Percentiles rank a stretch among this genome's conserved stretches.
These are phyloP conservation scores for Citeromyces siamensis DNA, from an alignment of 1,139 yeast species.

Conservation along the genomic window DNA sequence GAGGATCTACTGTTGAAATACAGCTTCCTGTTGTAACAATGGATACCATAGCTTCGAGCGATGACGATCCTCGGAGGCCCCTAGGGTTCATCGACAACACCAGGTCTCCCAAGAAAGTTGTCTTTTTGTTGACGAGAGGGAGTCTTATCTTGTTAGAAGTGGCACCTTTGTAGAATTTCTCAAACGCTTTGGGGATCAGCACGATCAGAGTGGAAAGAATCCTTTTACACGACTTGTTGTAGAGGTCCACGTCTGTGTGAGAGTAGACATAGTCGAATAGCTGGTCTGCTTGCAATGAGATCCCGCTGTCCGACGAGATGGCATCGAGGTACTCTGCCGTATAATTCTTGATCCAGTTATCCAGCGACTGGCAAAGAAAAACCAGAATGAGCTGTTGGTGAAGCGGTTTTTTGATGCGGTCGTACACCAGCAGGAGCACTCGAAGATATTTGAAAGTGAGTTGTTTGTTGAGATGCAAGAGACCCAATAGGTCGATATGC, in stretches of 20 bases:
- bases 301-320: constrained; percentile 8
- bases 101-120: constrained; percentile 15
- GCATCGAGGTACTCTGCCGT: constrained; percentile 27
- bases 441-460: constrained; percentile 26
- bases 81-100: constrained; percentile 12
- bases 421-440: constrained; percentile 26
- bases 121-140: constrained; percentile 8
- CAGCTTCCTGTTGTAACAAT: constrained; percentile 22
- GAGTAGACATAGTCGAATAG: constrained; percentile 15
- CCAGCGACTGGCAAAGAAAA: constrained; percentile 35
- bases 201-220: constrained; percentile 13
- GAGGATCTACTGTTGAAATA: constrained; percentile 15
- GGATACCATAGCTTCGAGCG: constrained; percentile 16
- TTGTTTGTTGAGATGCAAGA: constrained; percentile 30
- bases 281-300: constrained; percentile 10
- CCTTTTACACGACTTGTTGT: constrained; percentile 11
- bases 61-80: constrained; percentile 12
- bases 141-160: background rate
- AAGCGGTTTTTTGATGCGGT: constrained; percentile 30
- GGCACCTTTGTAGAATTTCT: constrained; percentile 10
- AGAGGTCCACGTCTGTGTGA: constrained; percentile 13
- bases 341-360: constrained; percentile 45
- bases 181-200: constrained; percentile 15
- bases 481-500: constrained; percentile 38
- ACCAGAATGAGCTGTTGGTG: constrained; percentile 43